Percentiles rank a stretch among this genome's conserved stretches.
phyloP scores from a whole-genome alignment of 2,329 filamentous ascomycete genomes.

The Cadophora sp. region DNA sequence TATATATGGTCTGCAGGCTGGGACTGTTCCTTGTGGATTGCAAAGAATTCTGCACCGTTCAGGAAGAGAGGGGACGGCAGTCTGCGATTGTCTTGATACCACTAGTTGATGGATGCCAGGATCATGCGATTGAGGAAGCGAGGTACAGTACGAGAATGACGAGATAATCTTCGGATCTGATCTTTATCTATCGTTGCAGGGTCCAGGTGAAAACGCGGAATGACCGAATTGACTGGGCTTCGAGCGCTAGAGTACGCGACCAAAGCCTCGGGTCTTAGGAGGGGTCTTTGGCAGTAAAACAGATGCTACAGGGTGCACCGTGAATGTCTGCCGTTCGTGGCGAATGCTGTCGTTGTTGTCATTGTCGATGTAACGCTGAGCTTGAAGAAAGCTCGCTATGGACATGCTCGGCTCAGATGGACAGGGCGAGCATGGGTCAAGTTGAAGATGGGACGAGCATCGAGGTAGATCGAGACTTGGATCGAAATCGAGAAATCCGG shows the following conservation, averaged over 20 bases:
- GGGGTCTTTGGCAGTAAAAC: not conserved
- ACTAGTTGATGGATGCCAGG: not conserved
- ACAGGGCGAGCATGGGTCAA: not conserved
- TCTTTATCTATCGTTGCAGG: not conserved
- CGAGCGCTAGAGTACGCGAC: not conserved
- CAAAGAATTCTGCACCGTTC: not conserved
- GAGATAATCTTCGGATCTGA: not conserved
- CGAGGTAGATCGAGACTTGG: not conserved
- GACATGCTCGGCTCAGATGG: too few species aligned
- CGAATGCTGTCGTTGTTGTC: not conserved
- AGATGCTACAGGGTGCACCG: not conserved
- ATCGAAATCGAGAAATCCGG: constrained; percentile 4
- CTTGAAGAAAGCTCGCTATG: too few species aligned
- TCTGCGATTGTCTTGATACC: not conserved
- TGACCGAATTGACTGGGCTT: not conserved
- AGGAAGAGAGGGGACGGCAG: not conserved
- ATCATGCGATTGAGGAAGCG: not conserved
- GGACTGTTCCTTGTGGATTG: not conserved
- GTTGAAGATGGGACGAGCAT: not conserved
- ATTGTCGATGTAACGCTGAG: not conserved
- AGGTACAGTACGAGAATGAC: not conserved
- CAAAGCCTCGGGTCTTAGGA: not conserved
- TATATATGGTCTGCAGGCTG: not conserved
- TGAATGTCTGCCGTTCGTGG: not conserved
- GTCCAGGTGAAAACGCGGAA: not conserved